phyloP scores from a whole-genome alignment of 306 rosid species.

The Begonia masoniana region DNA sequence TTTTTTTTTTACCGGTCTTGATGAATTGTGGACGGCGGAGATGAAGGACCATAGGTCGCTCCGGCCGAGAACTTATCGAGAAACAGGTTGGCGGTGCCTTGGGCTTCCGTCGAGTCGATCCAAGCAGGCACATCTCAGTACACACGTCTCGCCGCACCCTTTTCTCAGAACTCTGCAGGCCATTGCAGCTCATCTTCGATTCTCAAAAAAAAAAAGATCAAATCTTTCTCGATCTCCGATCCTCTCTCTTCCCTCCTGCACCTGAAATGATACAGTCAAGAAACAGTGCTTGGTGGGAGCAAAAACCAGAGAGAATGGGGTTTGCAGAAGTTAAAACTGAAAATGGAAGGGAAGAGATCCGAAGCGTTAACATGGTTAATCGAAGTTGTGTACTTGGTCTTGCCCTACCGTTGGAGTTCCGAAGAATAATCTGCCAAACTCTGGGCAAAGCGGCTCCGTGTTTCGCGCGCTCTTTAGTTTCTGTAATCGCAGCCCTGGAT shows the following conservation, averaged over 20 bases:
- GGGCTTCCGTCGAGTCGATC: constrained; percentile 50
- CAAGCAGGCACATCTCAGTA: constrained; percentile 40
- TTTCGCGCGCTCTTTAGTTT: constrained; percentile 28
- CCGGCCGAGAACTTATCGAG: constrained; percentile 74
- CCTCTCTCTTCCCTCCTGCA: no score
- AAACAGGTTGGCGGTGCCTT: constrained; percentile 53
- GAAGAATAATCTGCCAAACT: constrained; percentile 38
- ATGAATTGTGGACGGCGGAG: constrained; percentile 42
- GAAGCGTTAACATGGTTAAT: constrained; percentile 19
- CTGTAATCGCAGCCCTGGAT: constrained; percentile 1
- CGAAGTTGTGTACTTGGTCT: constrained; percentile 5
- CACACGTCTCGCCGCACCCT: constrained; percentile 48
- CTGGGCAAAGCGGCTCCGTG: constrained; percentile 66
- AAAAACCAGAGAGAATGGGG: background rate
- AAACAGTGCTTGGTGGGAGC: no score
- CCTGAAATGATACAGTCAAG: no score
- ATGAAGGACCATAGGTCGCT: constrained; percentile 47
- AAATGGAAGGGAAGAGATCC: constrained; percentile 1
- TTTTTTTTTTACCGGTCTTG: constrained; percentile 16
- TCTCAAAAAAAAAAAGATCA: background rate
- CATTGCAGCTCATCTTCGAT: constrained; percentile 61
- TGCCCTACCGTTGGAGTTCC: constrained; percentile 2
- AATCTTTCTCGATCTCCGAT: no score
- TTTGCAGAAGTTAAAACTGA: background rate
- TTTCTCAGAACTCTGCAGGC: constrained; percentile 63